Base-by-base conservation (phyloP, 179 eudicot species). In the Beta lomatogona region DNA sequence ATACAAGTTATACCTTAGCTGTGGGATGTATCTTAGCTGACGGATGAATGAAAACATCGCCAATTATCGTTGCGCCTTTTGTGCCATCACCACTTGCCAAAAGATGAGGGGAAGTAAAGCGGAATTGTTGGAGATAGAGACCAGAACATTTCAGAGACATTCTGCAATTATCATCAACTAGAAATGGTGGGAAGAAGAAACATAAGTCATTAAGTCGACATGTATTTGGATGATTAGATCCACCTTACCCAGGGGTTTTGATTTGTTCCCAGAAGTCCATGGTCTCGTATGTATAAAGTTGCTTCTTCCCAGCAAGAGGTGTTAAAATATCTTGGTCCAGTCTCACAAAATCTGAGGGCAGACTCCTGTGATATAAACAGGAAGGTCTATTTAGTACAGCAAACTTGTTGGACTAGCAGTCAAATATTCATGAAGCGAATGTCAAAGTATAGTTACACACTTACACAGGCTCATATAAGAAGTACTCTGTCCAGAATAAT, bases 201-300 rank as follows among this genome's bases (percentile, higher is more conserved):
- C 18, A 73, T 18, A 28, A 58, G 70, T n/a, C n/a, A 64, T 54
- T 70, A 70, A 53, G 31, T 18, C 28, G 13, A 6, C 19, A 61
- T 57, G 25, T 64, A 66, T 50, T 76, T 76, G 61, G 18, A 25
- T 25, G 28, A 25, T 25, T 25, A 25, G 28, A 75, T 76, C 36
- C 55, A 65, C 22, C 81, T 70, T 86, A 92, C 99, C 98, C 99
- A 63, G 98, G 98, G 64, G 97, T 94, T 82, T 97, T 97, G 77
- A 97, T 97, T 83, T 97, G 99, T 87, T 97, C 97, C 99, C 98
- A 97, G 83, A 92, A 97, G 81, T 93, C 97, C 92, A 84, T 81
- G 58, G 97, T 94, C 87, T 94, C 99, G 52, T 91, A 93, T 22
- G 98, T 92, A 85, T 92, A 97, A 80, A 97, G 83, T 77, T 93